Evolutionary conservation across 2,329 filamentous ascomycete genomes (phyloP).

Genomic region (Cordyceps cateniannulata): DNA sequence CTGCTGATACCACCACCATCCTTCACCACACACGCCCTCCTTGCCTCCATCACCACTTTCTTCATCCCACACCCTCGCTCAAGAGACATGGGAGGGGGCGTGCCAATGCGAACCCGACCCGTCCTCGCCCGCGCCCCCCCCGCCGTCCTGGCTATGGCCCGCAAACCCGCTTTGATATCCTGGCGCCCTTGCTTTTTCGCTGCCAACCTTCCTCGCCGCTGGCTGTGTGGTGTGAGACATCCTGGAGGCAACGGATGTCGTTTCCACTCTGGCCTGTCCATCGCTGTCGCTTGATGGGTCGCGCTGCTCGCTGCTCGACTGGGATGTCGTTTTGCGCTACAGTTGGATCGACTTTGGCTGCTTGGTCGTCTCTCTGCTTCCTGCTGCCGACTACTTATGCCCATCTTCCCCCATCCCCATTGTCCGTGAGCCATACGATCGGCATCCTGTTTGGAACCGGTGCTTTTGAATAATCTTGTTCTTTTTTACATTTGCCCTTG

Average conservation of each 20-base stretch:
- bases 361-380: not conserved
- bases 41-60: not conserved
- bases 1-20: not conserved
- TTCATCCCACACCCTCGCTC: not conserved
- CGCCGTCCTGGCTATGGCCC: conserved; percentile 5
- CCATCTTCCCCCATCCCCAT: conserved; percentile 33
- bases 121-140: conserved; percentile 9
- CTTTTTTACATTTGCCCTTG: conserved; percentile 41
- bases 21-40: not conserved
- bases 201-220: not conserved
- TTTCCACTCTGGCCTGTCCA: conserved; percentile 12
- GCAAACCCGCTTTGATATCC: conserved; percentile 11
- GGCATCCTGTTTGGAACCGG: conserved; percentile 40
- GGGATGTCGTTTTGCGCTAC: conserved; percentile 5
- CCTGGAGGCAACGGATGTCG: conserved; percentile 9
- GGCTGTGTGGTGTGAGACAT: conserved; percentile 9
- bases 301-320: not conserved
- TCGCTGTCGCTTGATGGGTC: conserved; percentile 12
- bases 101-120: conserved; percentile 12
- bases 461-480: conserved; percentile 33
- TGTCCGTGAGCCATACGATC: conserved; percentile 38
- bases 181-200: not conserved
- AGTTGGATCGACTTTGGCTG: conserved; percentile 2
- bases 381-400: conserved; percentile 37
- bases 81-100: not conserved